A percentile compares a stretch with the other conserved stretches of the same genome.
Conservation (phyloP, 2,329 filamentous ascomycete species). For the Diplodia seriata region DNA sequence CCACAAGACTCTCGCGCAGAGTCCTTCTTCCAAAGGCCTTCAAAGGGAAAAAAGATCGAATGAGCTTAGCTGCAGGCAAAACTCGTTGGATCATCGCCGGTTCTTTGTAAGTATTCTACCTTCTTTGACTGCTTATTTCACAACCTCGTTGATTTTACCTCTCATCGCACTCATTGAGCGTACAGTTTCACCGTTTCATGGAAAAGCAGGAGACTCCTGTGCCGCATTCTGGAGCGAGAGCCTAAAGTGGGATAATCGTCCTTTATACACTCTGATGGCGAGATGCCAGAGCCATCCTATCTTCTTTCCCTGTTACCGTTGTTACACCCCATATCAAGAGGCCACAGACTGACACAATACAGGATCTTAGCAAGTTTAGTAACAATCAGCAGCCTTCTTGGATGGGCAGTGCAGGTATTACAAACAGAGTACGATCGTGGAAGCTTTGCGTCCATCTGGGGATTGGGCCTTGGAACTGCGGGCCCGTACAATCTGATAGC, state of each 20-base stretch:
- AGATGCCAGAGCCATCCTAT: no score
- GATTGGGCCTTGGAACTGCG: not conserved
- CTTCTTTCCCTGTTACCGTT: not conserved
- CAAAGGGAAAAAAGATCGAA: not conserved
- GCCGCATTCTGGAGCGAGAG: no score
- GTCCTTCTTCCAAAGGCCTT: not conserved
- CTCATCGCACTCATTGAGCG: no score
- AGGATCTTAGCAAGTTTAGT: not conserved
- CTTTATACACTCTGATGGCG: no score
- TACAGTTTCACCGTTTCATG: no score
- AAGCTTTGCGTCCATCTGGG: not conserved
- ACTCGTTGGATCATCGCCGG: slow-evolving; percentile 2
- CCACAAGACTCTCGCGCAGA: not conserved
- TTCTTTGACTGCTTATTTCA: not conserved
- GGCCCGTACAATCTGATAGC: not conserved
- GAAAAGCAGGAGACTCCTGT: no score
- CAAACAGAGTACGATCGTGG: not conserved
- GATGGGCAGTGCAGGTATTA: not conserved
- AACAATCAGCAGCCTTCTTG: not conserved
- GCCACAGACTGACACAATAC: not conserved
- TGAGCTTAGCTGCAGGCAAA: not conserved
- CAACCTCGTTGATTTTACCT: no score
- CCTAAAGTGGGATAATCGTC: no score
- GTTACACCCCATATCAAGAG: not conserved
- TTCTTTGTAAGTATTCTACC: not conserved